Conservation (phyloP, 306 rosid genomes). For the Castanea crenata region DNA sequence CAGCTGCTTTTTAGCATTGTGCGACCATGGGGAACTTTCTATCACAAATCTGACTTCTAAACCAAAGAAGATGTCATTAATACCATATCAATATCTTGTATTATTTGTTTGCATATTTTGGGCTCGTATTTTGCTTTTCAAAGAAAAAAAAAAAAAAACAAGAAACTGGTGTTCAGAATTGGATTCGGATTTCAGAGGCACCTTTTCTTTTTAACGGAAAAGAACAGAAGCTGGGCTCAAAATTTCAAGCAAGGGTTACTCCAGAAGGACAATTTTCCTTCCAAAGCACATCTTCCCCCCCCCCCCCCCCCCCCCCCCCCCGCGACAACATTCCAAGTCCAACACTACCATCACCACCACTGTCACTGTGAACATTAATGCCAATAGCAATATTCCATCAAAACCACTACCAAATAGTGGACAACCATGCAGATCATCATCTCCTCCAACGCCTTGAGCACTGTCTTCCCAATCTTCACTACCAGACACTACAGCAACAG, state of each 20-base stretch:
- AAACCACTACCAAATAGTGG: background rate
- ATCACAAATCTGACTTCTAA: background rate
- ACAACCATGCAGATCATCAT: background rate
- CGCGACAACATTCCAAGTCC: background rate
- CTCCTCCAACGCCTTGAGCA: background rate
- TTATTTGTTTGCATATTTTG: background rate
- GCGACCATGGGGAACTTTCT: background rate
- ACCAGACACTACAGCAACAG: background rate
- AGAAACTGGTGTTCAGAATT: background rate
- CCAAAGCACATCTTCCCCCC: background rate
- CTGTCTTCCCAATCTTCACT: background rate
- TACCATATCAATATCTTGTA: background rate
- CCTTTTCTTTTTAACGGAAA: background rate
- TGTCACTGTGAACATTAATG: background rate
- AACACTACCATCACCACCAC: background rate
- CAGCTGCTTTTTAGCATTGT: background rate
- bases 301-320: no score
- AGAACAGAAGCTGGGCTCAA: background rate
- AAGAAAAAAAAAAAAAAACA: background rate
- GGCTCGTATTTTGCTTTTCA: background rate
- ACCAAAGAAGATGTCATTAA: background rate
- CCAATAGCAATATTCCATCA: background rate
- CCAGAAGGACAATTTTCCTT: background rate
- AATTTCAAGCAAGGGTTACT: background rate
- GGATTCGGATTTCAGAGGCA: background rate